These are phyloP conservation scores for Tulasnella sp. DNA, from an alignment of 768 basidiomycete species.

Conservation along the genomic window DNA sequence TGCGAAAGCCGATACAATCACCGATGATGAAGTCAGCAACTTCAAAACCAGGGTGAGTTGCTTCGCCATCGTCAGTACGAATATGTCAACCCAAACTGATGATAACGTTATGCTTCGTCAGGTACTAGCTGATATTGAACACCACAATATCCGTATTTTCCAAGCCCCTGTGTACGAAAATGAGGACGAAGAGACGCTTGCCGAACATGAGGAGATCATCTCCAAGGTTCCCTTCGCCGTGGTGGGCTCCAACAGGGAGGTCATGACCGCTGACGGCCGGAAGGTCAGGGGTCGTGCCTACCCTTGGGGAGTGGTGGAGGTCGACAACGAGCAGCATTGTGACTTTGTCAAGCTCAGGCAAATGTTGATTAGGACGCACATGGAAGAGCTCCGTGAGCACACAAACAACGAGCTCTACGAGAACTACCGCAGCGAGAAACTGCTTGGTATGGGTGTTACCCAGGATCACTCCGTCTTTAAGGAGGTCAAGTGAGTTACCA, in stretches of 20 bases:
- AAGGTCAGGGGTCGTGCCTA: constrained; percentile 90
- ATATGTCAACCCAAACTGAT: background rate
- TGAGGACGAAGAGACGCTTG: constrained; percentile 96
- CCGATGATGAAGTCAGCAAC: constrained; percentile 83
- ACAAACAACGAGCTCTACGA: constrained; percentile 95
- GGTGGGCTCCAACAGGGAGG: constrained; percentile 82
- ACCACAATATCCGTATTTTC: constrained; percentile 97
- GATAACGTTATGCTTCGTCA: constrained; percentile 25
- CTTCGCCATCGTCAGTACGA: background rate
- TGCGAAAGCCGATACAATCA: constrained; percentile 95
- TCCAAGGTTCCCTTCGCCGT: constrained; percentile 98
- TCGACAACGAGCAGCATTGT: constrained; percentile 98
- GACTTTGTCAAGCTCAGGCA: constrained; percentile 99
- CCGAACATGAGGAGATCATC: constrained; percentile 95
- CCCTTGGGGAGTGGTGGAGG: constrained; percentile 98
- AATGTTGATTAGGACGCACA: constrained; percentile 98
- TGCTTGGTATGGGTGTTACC: constrained; percentile 93
- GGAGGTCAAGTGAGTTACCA: constrained; percentile 85
- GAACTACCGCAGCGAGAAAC: constrained; percentile 95
- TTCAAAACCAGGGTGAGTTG: constrained; percentile 81
- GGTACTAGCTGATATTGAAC: constrained; percentile 86
- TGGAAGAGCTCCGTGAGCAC: constrained; percentile 97
- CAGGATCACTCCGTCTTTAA: constrained; percentile 98
- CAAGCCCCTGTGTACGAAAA: constrained; percentile 95
- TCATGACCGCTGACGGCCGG: constrained; percentile 76